Evolutionary conservation across 139 green algal genomes (phyloP).

Genomic region (Chlamydomonas sp.): DNA sequence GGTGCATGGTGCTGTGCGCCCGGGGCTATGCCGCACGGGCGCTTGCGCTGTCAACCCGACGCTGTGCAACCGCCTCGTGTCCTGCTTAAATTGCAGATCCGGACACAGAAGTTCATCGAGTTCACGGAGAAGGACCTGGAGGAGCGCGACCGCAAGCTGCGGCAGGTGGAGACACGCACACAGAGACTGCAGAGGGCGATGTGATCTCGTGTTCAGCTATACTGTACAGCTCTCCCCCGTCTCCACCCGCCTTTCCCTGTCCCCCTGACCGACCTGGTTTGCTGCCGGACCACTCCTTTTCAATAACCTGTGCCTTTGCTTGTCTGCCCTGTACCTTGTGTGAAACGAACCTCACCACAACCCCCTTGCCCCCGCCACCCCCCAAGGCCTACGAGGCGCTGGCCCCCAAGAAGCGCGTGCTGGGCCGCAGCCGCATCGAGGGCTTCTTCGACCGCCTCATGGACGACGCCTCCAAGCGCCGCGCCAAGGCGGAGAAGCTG

Average conservation of each 20-base stretch:
- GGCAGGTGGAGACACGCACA: background rate
- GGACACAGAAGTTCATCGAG: conserved; percentile 42
- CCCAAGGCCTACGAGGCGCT: conserved; percentile 18
- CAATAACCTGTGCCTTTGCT: too few relatives aligned
- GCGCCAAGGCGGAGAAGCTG: conserved; percentile 6
- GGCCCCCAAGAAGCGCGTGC: background rate
- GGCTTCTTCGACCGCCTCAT: conserved; percentile 35
- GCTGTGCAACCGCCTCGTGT: background rate
- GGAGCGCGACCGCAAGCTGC: conserved; percentile 36
- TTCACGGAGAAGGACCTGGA: conserved; percentile 36
- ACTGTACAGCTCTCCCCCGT: too few relatives aligned
- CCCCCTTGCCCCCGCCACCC: background rate
- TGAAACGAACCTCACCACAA: too few relatives aligned
- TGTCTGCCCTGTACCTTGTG: too few relatives aligned
- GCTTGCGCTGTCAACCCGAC: background rate
- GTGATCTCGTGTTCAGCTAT: too few relatives aligned
- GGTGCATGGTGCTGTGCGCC: too few relatives aligned
- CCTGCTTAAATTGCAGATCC: conserved; percentile 5
- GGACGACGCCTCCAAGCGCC: conserved; percentile 20
- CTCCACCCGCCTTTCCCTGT: too few relatives aligned
- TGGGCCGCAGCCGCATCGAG: conserved; percentile 7
- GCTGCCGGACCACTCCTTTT: too few relatives aligned
- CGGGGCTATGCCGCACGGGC: too few relatives aligned
- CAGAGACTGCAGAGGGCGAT: background rate
- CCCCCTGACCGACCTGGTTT: too few relatives aligned